Conservation (phyloP, 176 grass and related monocot species). For the Oropetium thomaeum region DNA sequence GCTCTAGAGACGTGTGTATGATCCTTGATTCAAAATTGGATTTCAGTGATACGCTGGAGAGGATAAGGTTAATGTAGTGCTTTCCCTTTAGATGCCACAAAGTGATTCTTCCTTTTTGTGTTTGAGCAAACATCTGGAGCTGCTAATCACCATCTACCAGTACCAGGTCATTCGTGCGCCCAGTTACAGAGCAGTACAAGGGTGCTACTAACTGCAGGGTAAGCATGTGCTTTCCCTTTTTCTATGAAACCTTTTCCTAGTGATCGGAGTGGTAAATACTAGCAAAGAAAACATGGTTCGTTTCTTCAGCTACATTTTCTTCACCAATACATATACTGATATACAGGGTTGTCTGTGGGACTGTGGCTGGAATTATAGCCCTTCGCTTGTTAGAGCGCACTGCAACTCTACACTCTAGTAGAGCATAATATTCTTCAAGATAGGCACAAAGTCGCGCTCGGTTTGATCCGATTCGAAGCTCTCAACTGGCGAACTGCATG, state of each 20-base stretch:
- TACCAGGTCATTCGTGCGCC: not conserved
- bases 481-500: slow-evolving; percentile 7
- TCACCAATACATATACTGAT: not conserved
- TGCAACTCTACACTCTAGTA: not conserved
- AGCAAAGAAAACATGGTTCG: not conserved
- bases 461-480: not conserved
- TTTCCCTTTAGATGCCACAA: slow-evolving; percentile 14
- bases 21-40: not conserved
- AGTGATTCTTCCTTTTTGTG: not conserved
- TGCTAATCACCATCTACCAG: slow-evolving; percentile 2
- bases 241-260: not conserved
- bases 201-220: not conserved
- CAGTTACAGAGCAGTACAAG: not conserved
- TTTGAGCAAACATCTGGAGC: slow-evolving; percentile 1
- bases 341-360: not conserved
- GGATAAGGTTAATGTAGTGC: slow-evolving; percentile 22
- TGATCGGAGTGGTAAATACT: not conserved
- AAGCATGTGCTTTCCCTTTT: not conserved
- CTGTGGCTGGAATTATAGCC: not conserved
- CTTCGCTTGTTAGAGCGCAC: not conserved
- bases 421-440: not conserved
- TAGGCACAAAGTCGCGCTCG: not conserved
- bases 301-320: not conserved
- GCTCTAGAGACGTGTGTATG: slow-evolving; percentile 3
- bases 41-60: not conserved